Base-by-base conservation (phyloP, 164 flowering plant species). In the Echeveria elegans region DNA sequence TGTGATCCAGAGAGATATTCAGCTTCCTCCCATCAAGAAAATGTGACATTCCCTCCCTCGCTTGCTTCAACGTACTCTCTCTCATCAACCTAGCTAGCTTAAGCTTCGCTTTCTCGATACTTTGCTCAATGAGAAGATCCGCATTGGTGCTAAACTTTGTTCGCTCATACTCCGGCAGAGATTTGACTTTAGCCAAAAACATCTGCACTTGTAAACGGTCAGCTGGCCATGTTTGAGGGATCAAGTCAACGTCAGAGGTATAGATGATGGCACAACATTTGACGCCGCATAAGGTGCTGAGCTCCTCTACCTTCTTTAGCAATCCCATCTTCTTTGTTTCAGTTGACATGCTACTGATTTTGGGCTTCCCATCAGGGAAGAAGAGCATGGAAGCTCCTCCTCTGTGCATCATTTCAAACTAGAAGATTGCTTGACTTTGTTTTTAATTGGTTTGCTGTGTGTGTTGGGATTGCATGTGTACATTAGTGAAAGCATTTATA, bases 241-340 rank as follows among this genome's bases (percentile, higher is more conserved):
- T 48, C 24, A n/a, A 5, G 56, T 48, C 56, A 21, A 24, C n/a
- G 10, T 74, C 70, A 0, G 83, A 80, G 12, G 82, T 66, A 29
- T 73, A 80, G 19, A 87, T 58, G 24, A 86, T 73, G 4, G 86
- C 87, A 43, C 88, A 88, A 0, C 86, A 86, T 2, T 72, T 73
- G 14, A 86, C 77, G 3, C 82, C 91, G 63, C 91, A 87, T 0
- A 89, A 82, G 7, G 83, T 83, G 71, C 80, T 84, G 1, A 89
- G 80, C 38, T 86, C 93, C 28, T 78, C 73, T 62, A 87, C 85
- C 73, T 89, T 89, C 79, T 86, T 89, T 75, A 82, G 64, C 70
- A 87, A 38, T 0, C 89, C 89, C 65, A 66, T 15, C 47, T 0
- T 43, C 47, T 43, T 14, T 11, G 47, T 11, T 43, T 43, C 18